A percentile compares a stretch with the other conserved stretches of the same genome.
Evolutionary conservation across 257 asterid genomes (phyloP).

Genomic region (Nyctanthes arbortristis): DNA sequence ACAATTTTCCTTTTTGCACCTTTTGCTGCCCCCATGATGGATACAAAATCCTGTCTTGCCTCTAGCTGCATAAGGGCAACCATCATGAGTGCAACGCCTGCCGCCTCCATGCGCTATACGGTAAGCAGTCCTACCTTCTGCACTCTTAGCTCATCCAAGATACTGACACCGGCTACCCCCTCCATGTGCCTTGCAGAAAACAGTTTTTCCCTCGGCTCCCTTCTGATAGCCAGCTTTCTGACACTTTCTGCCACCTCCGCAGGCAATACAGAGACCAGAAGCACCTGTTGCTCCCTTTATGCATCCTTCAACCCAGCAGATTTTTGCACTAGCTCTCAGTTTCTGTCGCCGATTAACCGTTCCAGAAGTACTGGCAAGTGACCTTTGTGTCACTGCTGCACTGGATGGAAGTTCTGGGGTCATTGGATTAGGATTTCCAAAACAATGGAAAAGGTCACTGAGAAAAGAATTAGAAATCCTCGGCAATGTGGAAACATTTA

Average conservation of each 20-base stretch:
- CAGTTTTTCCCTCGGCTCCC: conserved; percentile 68
- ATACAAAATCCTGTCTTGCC: conserved; percentile 68
- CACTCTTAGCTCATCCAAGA: conserved; percentile 72
- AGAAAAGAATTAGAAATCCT: conserved; percentile 16
- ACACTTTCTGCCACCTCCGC: conserved; percentile 75
- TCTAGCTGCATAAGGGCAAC: conserved; percentile 61
- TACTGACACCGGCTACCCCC: conserved; percentile 59
- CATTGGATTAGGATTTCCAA: conserved; percentile 11
- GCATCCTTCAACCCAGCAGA: conserved; percentile 54
- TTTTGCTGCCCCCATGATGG: conserved; percentile 76
- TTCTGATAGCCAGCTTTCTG: conserved; percentile 57
- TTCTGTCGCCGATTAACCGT: conserved; percentile 22
- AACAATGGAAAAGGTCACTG: conserved; percentile 15
- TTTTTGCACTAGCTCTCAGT: conserved; percentile 37
- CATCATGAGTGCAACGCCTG: conserved; percentile 50
- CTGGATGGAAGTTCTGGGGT: conserved; percentile 12
- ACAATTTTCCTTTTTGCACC: conserved; percentile 59
- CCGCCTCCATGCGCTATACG: conserved; percentile 75
- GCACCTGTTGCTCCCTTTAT: conserved; percentile 73
- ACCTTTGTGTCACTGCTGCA: conserved; percentile 14
- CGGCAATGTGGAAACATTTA: conserved; percentile 39
- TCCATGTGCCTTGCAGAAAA: conserved; percentile 66
- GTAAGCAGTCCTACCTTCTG: conserved; percentile 62
- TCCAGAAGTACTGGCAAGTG: conserved; percentile 24
- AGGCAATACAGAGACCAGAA: conserved; percentile 66